A percentile compares a stretch with the other conserved stretches of the same genome.
These are phyloP conservation scores for Linaria vulgaris DNA, from an alignment of 257 asterid genomes.

Conservation along the genomic window DNA sequence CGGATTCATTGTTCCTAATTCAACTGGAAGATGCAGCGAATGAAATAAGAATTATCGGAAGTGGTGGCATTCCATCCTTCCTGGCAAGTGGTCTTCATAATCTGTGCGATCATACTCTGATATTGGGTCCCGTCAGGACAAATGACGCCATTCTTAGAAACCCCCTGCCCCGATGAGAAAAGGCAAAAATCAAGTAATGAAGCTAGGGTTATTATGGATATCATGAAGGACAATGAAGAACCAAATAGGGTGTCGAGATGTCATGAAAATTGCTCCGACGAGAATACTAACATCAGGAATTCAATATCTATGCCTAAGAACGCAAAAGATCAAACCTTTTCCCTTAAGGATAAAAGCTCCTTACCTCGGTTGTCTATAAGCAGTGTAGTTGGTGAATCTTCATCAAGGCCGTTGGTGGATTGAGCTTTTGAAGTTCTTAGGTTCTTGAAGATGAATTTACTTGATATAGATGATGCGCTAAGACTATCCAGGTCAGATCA, in stretches of 20 bases:
- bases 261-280: constrained; percentile 36
- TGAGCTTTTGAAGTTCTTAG: constrained; percentile 60
- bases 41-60: constrained; percentile 62
- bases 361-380: constrained; percentile 39
- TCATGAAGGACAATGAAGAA: constrained; percentile 26
- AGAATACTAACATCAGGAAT: constrained; percentile 36
- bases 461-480: constrained; percentile 82
- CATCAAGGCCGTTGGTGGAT: constrained; percentile 62
- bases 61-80: constrained; percentile 58
- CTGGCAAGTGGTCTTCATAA: constrained; percentile 38
- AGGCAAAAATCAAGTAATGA: constrained; percentile 33
- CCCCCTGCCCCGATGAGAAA: constrained; percentile 31
- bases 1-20: constrained; percentile 56
- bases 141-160: constrained; percentile 32
- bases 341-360: constrained; percentile 40
- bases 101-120: constrained; percentile 48
- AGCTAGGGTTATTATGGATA: constrained; percentile 24
- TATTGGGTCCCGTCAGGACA: constrained; percentile 34
- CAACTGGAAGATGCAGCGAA: constrained; percentile 68
- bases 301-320: constrained; percentile 30
- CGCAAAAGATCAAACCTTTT: constrained; percentile 43
- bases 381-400: constrained; percentile 53
- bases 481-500: constrained; percentile 62
- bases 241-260: constrained; percentile 27
- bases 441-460: constrained; percentile 67